Base-by-base conservation (phyloP, 2,329 filamentous ascomycete species). In the Fusarium sp. region DNA sequence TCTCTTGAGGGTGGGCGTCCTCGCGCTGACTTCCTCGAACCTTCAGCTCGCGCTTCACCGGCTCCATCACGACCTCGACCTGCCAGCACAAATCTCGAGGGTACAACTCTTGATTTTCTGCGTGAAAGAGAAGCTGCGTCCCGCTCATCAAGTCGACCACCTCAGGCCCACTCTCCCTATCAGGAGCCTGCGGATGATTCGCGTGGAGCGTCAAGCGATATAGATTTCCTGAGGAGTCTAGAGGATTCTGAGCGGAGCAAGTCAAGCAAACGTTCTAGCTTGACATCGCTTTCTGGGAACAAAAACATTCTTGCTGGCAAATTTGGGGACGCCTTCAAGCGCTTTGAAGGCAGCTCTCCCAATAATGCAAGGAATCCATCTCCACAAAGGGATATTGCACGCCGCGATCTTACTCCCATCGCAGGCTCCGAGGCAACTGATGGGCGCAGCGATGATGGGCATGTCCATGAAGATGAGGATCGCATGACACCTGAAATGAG, bases 321-420 rank as follows among this genome's bases (percentile, higher is more conserved):
- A 72, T 98, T 98, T 78, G 94, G 95, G 1, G 95, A 98, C 74
- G 95, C 95, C 5, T 98, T 98, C 81, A 94, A 95, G 75, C 88
- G 92, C 7, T 98, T 98, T 72, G 96, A 99, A 78, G 85, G 83
- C 24, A 87, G 84, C 62, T 79, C 63, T 75, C 74, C 68, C 49
- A 22, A 67, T 71, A 13, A 74, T 73, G 17, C 77, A 8, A 81
- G 84, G 36, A 83, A 83, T 15, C 82, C 85, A 2, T 87, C 86
- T 7, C 86, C 85, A 6, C 78, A 83, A 26, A 85, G 84, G 72
- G 83, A 84, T 54, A 73, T 79, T 28, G 85, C 81, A 69, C 85
- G 76, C 63, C 84, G 78, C 79, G 85, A 80, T 72, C 81, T 92
- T 38, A 92, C 91, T 15, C 91, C 93, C 0, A 93, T 95, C 52